A percentile compares a stretch with the other conserved stretches of the same genome.
These are phyloP conservation scores for Elsinoe batatas DNA, from an alignment of 2,329 filamentous ascomycete genomes.

Conservation along the genomic window DNA sequence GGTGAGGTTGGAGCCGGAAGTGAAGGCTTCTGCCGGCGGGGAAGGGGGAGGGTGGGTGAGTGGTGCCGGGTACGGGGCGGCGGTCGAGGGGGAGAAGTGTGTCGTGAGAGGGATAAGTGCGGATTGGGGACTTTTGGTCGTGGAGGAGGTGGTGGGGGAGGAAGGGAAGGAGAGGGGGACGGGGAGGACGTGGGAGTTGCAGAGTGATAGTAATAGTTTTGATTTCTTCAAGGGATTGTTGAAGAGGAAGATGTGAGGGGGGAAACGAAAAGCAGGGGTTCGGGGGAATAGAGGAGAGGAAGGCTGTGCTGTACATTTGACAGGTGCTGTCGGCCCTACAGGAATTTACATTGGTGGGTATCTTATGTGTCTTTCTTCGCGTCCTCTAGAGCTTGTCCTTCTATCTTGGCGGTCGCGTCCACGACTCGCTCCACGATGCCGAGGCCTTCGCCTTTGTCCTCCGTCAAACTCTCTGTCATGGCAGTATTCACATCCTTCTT, in stretches of 20 bases:
- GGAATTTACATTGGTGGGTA: neutral
- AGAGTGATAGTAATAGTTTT: constrained; percentile 97
- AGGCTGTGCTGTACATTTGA: neutral
- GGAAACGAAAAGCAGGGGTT: neutral
- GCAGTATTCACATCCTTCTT: constrained; percentile 26
- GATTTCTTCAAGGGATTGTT: constrained; percentile 90
- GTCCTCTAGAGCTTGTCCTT: neutral
- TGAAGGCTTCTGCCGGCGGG: constrained; percentile 44
- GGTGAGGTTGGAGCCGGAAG: constrained; percentile 70
- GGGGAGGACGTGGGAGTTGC: constrained; percentile 70
- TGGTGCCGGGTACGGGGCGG: constrained; percentile 59
- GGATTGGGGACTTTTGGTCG: constrained; percentile 83
- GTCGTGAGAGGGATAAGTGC: constrained; percentile 75
- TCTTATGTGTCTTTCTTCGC: neutral
- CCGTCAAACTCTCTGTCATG: constrained; percentile 8
- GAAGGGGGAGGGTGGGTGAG: constrained; percentile 82
- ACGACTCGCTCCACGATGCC: constrained; percentile 5
- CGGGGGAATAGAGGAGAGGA: neutral
- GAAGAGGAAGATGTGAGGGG: constrained; percentile 57
- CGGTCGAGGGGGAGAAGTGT: constrained; percentile 55
- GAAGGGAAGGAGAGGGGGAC: constrained; percentile 50
- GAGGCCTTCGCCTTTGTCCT: neutral
- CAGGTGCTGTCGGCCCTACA: constrained; percentile 7
- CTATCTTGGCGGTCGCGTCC: neutral
- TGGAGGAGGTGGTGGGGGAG: constrained; percentile 67